Evolutionary conservation across 1,139 yeast genomes (phyloP), one percentile per base, ranked within the genome.

Genomic region (Pichiaceae sp.): DNA sequence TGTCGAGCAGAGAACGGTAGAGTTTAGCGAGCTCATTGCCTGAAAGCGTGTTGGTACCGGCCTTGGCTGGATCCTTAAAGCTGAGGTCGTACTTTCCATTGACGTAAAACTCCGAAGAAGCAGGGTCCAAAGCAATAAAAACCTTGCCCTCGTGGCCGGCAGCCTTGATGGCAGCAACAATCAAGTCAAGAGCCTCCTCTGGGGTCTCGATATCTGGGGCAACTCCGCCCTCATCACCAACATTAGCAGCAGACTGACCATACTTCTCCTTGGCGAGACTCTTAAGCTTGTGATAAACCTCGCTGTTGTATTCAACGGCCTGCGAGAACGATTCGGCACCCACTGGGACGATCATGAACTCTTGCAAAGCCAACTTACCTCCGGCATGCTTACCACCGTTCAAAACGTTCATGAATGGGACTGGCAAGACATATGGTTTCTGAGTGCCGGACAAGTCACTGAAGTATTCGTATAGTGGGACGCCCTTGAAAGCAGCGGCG

Each of bases 211-310:
- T 78, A 68, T 85, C 84, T 65, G 97, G 97, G 56, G 96, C 96
- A 72, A 89, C 95, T 76, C 97, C 97, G 79, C 97, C 96, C 75
- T 89, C 96, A 68, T 89, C 97, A 77, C 97, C 97, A 62, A 89
- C 96, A 72, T 89, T 89, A 70, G 95, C 96, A 58, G 96, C 97
- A 47, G 94, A 80, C 62, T 83, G 80, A 63, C 96, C 96, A 77
- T 87, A 89, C 66, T 70, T 75, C 77, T 83, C 78, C 78, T 84
- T 84, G 64, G 96, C 80, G 57, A 83, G 71, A 48, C 87, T 67
- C 76, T 89, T 89, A 68, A 89, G 79, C 70, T 75, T 72, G 75
- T 86, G 96, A 86, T 89, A 89, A 54, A 87, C 95, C 74, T 89
- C 96, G 48, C 95, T 70, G 65, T 96, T 96, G 53, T 84, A 82